Evolutionary conservation across 441 rosid species (phyloP).

Genomic region (Populus hybrid): DNA sequence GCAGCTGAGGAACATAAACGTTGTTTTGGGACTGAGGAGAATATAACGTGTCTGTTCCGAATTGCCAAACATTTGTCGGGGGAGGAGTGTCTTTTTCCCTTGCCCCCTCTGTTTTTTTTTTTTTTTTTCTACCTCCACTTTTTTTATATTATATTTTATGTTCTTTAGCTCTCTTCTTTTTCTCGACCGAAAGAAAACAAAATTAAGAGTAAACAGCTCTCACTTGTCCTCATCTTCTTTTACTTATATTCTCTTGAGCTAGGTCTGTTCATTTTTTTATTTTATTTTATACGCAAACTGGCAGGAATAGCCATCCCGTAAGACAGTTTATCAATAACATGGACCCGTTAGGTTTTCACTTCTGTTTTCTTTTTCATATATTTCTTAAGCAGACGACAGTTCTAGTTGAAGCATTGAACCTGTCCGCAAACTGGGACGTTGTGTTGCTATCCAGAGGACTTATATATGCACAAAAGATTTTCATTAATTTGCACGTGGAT

Average conservation of each 20-base stretch:
- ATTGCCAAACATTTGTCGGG: conserved; percentile 45
- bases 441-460: background rate
- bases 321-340: background rate
- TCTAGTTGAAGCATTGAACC: background rate
- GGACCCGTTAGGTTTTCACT: too few relatives aligned
- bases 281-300: background rate
- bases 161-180: conserved; percentile 15
- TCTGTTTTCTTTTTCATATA: too few relatives aligned
- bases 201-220: conserved; percentile 24
- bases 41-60: conserved; percentile 29
- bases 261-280: background rate
- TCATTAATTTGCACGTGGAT: background rate
- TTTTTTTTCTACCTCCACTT: background rate
- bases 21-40: background rate
- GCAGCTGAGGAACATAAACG: conserved; percentile 1
- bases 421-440: background rate
- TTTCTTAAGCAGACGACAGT: too few relatives aligned
- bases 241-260: conserved; percentile 27
- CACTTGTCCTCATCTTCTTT: conserved; percentile 34
- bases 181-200: conserved; percentile 10
- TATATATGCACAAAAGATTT: background rate
- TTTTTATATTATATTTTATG: conserved; percentile 8
- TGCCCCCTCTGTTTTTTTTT: background rate
- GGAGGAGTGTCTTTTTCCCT: conserved; percentile 28
- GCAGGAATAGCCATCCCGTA: background rate